Conservation (phyloP, 2,329 filamentous ascomycete genomes). For the Penicillium janthinellum region DNA sequence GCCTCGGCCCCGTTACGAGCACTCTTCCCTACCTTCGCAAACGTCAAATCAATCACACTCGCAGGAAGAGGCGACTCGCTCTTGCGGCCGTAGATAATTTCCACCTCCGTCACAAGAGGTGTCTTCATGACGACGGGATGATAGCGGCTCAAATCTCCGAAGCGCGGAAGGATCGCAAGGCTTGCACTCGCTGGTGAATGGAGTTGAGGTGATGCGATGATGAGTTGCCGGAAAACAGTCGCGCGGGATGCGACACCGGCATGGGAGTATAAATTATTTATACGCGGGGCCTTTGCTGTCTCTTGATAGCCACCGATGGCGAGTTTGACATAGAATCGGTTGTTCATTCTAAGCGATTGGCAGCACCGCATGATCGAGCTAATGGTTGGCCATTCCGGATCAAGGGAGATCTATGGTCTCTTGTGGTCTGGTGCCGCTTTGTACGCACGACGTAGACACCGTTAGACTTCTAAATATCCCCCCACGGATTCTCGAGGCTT, state of each 20-base stretch:
- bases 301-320: conserved; percentile 9
- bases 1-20: not conserved
- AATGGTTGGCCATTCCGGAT: not conserved
- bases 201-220: not conserved
- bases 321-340: conserved; percentile 14
- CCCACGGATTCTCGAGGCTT: not conserved
- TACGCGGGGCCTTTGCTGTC: not conserved
- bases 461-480: no score
- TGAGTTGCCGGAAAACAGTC: not conserved
- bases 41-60: not conserved
- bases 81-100: conserved; percentile 32
- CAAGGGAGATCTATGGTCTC: not conserved
- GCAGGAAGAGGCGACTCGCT: conserved; percentile 25
- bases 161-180: not conserved
- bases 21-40: not conserved
- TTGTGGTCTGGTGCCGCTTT: not conserved
- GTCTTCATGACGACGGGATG: not conserved
- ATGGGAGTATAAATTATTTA: not conserved
- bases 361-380: not conserved
- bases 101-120: conserved; percentile 23
- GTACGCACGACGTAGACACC: not conserved
- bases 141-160: not conserved
- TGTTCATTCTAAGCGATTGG: not conserved
- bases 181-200: not conserved
- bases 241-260: conserved; percentile 8